Percentiles rank a stretch among this genome's conserved stretches.
phyloP scores from a whole-genome alignment of 192 early-diverging fungal genomes.

The Backusella westeae region DNA sequence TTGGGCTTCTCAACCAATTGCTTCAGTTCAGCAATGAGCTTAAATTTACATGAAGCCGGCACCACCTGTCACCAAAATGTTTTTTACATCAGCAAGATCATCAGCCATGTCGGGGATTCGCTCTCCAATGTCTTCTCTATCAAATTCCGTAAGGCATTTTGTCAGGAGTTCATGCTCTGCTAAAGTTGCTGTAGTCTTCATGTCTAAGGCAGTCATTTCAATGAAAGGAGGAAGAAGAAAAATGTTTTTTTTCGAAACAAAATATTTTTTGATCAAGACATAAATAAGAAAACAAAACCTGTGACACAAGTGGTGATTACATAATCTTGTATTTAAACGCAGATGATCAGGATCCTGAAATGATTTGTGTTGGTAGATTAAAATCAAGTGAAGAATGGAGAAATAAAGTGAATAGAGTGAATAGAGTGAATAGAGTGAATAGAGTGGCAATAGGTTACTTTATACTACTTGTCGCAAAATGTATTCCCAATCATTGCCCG shows the following conservation, averaged over 20 bases:
- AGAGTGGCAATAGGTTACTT: too few species aligned
- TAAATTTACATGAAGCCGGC: conserved; percentile 78
- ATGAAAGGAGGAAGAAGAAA: background rate
- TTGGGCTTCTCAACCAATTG: background rate
- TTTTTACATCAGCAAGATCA: conserved; percentile 45
- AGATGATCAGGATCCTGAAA: background rate
- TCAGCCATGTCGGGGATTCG: conserved; percentile 15
- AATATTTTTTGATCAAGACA: background rate
- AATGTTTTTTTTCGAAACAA: background rate
- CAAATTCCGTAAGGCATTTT: conserved; percentile 28
- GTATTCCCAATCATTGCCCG: too few species aligned
- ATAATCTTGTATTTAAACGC: background rate
- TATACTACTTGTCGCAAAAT: too few species aligned
- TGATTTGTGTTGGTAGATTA: too few species aligned
- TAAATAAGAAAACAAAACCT: background rate
- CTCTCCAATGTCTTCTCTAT: conserved; percentile 40
- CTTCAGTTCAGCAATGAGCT: background rate
- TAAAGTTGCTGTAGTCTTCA: background rate
- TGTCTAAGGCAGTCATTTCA: background rate
- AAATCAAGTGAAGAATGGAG: too few species aligned
- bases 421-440: too few species aligned
- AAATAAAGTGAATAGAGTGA: too few species aligned
- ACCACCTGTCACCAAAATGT: conserved; percentile 77
- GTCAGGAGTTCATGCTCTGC: conserved; percentile 5
- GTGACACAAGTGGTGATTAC: background rate